Conservation (phyloP, 2,329 filamentous ascomycete species). For the Fusarium aywerte region DNA sequence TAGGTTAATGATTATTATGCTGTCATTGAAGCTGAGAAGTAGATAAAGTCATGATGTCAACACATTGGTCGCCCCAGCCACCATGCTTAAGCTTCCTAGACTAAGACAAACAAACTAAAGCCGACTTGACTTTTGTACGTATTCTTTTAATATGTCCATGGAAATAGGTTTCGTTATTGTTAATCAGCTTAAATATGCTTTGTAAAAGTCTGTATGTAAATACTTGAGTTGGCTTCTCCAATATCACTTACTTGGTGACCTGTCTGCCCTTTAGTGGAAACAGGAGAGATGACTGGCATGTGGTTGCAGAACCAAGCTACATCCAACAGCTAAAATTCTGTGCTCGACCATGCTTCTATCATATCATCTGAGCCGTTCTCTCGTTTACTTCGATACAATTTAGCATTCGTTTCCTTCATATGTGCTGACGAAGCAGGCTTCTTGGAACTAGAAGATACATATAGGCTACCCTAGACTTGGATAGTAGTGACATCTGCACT, state of each 20-base stretch:
- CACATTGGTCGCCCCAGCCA: constrained; percentile 31
- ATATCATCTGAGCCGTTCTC: too few species aligned
- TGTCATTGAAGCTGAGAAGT: constrained; percentile 21
- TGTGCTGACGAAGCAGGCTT: neutral
- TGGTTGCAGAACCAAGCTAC: too few species aligned
- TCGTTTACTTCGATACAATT: too few species aligned
- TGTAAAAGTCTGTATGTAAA: too few species aligned
- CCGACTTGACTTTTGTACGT: neutral
- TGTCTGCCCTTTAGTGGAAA: too few species aligned
- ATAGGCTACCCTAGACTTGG: neutral
- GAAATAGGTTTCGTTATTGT: neutral
- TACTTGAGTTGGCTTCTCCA: too few species aligned
- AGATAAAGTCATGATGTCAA: constrained; percentile 47
- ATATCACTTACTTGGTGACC: too few species aligned
- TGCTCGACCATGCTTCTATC: too few species aligned
- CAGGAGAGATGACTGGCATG: too few species aligned
- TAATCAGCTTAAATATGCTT: too few species aligned
- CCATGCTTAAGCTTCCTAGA: constrained; percentile 2
- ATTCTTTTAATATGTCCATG: fast-evolving
- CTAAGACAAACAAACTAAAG: constrained; percentile 3
- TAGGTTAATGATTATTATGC: neutral
- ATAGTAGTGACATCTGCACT: neutral
- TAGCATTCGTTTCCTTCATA: neutral
- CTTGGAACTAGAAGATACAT: neutral
- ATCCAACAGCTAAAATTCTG: too few species aligned